Percentiles rank a stretch among this genome's conserved stretches.
Evolutionary conservation across 495 filamentous ascomycete genomes (phyloP).

Genomic region (Ascobolus immersus): DNA sequence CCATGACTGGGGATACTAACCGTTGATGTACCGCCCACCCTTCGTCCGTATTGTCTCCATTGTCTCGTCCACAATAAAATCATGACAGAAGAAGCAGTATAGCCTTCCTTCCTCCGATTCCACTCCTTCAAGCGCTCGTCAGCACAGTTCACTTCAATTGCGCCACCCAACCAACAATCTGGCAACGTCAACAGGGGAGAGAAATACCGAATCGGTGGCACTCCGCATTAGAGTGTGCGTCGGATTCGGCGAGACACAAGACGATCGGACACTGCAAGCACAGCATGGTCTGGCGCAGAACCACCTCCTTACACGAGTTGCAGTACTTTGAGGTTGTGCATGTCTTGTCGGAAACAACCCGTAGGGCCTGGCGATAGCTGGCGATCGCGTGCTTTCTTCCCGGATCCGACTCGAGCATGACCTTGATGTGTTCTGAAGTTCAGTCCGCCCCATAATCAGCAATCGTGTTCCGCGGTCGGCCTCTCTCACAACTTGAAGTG

Average conservation of each 20-base stretch:
- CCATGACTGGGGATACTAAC: constrained; percentile 17
- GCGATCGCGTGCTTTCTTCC: constrained; percentile 1
- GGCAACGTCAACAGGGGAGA: background rate
- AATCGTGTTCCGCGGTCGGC: no score
- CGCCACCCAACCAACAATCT: background rate
- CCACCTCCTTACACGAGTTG: constrained; percentile 11
- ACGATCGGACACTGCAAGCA: constrained; percentile 44
- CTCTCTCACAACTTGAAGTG: no score
- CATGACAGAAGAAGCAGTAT: constrained; percentile 61
- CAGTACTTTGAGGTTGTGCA: constrained; percentile 11
- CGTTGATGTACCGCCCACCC: constrained; percentile 26
- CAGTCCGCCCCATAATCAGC: no score
- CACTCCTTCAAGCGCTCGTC: constrained; percentile 31
- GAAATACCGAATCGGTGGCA: constrained; percentile 39
- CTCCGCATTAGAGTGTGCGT: constrained; percentile 31
- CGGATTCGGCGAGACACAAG: constrained; percentile 28
- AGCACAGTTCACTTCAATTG: constrained; percentile 1
- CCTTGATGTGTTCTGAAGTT: constrained; percentile 14
- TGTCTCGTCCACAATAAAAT: constrained; percentile 59
- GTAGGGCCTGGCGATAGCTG: constrained; percentile 9
- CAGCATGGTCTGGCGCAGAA: constrained; percentile 38
- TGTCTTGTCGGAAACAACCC: constrained; percentile 11
- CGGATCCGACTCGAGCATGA: constrained; percentile 1
- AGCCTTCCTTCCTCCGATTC: constrained; percentile 53
- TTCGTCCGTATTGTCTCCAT: constrained; percentile 25